Evolutionary conservation across 345 rosid genomes (phyloP), one percentile per base, ranked within the genome.

Genomic region (Lumnitzera littorea): DNA sequence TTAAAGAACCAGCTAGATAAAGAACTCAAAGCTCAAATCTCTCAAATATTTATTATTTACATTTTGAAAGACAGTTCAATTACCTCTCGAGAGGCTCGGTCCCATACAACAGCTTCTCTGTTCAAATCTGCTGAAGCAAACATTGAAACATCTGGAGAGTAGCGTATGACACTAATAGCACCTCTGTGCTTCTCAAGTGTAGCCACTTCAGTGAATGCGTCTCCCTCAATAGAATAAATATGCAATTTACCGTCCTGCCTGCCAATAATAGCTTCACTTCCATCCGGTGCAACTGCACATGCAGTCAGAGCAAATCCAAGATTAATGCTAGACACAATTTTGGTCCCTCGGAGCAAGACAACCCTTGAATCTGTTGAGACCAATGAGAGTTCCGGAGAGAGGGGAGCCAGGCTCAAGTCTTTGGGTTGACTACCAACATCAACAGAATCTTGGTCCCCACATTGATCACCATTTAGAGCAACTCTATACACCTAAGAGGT

Each of bases 31-130:
- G 31, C 24, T 31, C 57, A 54, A 54, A 23, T 54, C 27, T 23
- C 24, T 20, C 31, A 54, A 8, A 54, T 23, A 54, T 23, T 15
- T 13, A 31, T 23, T 25, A 54, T 31, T 13, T 25, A 27, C 47
- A 43, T 36, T 46, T 4, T 15, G 43, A 16, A 27, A 56, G 51
- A 48, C 13, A 47, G 14, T 5, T 9, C 31, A 53, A 47, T 53
- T 76, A 92, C 98, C 96, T 92, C 96, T 67, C 78, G 74, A 43
- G 98, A 76, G 68, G 69, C 78, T 62, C 86, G 78, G 63, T 89
- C 95, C 98, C 98, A 89, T 43, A 89, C 89, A 5, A 85, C 59
- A 59, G 98, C 91, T 79, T 92, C 98, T 82, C 97, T 80, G 68
- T 85, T 89, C 61, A 76, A 63, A 81, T 92, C 98, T 58, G 80